Percentiles rank a stretch among this genome's conserved stretches.
Conservation (phyloP, 148 eudicot species). For the Nyssa sinensis region DNA sequence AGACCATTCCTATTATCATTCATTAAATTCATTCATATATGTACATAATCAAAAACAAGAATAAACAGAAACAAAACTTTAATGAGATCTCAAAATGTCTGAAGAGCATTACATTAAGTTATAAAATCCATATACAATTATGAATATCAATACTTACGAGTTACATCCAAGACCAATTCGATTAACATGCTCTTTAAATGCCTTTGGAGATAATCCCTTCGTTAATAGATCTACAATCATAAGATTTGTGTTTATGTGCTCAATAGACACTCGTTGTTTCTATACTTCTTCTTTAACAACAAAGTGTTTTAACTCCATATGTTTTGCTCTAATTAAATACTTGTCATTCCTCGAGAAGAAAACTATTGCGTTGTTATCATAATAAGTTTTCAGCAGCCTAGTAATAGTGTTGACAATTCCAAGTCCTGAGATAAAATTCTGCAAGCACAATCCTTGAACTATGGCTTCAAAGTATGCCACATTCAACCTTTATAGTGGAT, state of each 20-base stretch:
- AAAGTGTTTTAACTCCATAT: not conserved
- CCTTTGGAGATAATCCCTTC: not conserved
- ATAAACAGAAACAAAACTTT: too few relatives aligned
- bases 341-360: not conserved
- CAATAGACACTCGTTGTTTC: not conserved
- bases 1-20: too few relatives aligned
- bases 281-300: not conserved
- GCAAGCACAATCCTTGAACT: not conserved
- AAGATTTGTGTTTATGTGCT: not conserved
- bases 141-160: too few relatives aligned
- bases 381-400: not conserved
- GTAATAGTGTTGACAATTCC: not conserved
- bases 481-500: not conserved
- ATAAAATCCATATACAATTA: too few relatives aligned
- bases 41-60: too few relatives aligned
- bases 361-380: not conserved
- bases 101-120: too few relatives aligned
- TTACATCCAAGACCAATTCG: not conserved
- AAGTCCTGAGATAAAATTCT: not conserved
- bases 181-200: not conserved
- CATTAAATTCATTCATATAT: too few relatives aligned
- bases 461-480: not conserved
- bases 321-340: not conserved
- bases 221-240: not conserved
- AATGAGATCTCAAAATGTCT: too few relatives aligned